A percentile compares a stretch with the other conserved stretches of the same genome.
Evolutionary conservation across 768 basidiomycete species (phyloP).

Genomic region (Naganishia vaughanmartiniae): DNA sequence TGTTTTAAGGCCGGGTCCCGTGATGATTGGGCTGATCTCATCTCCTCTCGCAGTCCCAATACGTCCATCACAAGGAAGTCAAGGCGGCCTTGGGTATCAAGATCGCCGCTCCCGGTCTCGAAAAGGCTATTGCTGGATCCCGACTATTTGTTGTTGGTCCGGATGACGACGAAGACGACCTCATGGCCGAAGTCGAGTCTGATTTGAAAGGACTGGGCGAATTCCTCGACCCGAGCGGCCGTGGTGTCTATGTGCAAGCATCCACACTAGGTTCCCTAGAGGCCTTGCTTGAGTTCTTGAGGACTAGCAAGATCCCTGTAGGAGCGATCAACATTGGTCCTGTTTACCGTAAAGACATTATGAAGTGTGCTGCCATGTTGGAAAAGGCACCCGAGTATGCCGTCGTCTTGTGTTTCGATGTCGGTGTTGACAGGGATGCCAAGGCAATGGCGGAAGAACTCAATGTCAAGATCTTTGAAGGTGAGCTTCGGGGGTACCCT

Average conservation of each 20-base stretch:
- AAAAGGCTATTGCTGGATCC: constrained; percentile 97
- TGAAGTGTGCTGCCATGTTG: constrained; percentile 87
- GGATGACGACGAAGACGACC: constrained; percentile 93
- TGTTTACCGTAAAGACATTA: constrained; percentile 90
- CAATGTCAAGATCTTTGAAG: constrained; percentile 90
- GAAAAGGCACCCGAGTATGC: constrained; percentile 94
- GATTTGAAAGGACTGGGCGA: constrained; percentile 83
- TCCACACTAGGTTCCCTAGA: constrained; percentile 96
- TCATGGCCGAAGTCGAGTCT: constrained; percentile 93
- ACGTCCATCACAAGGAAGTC: constrained; percentile 95
- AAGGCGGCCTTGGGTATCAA: constrained; percentile 97
- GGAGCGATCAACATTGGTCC: constrained; percentile 97
- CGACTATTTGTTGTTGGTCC: constrained; percentile 86
- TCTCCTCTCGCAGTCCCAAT: constrained; percentile 65
- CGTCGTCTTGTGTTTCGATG: constrained; percentile 94
- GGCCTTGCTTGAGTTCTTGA: constrained; percentile 92
- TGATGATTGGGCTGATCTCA: too few relatives aligned
- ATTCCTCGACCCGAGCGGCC: constrained; percentile 91
- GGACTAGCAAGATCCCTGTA: constrained; percentile 91
- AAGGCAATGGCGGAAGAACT: constrained; percentile 88
- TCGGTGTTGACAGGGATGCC: constrained; percentile 87
- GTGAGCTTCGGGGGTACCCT: constrained; percentile 55
- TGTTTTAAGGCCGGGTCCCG: background rate
- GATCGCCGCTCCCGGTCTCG: constrained; percentile 87
- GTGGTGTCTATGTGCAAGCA: constrained; percentile 95